Conservation (phyloP, 106 monocot species). For the Dioscorea alata region DNA sequence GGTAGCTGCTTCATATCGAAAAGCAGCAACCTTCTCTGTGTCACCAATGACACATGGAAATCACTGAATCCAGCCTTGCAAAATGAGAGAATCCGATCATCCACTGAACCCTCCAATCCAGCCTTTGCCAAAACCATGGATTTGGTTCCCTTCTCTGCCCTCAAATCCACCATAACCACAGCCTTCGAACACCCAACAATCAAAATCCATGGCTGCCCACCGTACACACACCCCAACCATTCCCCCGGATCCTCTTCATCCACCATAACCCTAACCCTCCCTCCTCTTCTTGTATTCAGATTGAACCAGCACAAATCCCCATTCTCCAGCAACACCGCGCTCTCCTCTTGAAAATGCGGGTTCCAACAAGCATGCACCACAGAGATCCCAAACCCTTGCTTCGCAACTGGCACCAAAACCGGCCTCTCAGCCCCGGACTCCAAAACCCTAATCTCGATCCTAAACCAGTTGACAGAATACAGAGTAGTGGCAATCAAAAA, state of each 20-base stretch:
- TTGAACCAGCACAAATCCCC: slow-evolving; percentile 68
- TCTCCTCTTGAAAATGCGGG: slow-evolving; percentile 47
- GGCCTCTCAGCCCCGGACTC: slow-evolving; percentile 6
- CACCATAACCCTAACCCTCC: slow-evolving; percentile 25
- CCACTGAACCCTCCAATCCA: slow-evolving; percentile 13
- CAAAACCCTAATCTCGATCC: neutral
- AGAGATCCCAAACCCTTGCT: slow-evolving; percentile 39
- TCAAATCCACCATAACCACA: slow-evolving; percentile 41
- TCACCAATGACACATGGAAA: too few relatives aligned
- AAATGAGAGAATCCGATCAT: slow-evolving; percentile 35
- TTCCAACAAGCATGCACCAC: slow-evolving; percentile 71
- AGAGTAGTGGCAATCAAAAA: too few relatives aligned
- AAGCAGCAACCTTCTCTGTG: too few relatives aligned
- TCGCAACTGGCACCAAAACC: slow-evolving; percentile 34
- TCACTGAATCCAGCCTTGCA: slow-evolving; percentile 17
- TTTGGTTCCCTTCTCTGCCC: slow-evolving; percentile 8
- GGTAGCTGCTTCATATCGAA: too few relatives aligned
- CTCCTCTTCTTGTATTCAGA: slow-evolving; percentile 22
- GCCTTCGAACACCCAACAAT: slow-evolving; percentile 24
- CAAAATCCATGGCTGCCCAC: slow-evolving; percentile 52
- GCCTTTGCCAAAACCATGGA: slow-evolving; percentile 27
- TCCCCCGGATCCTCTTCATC: slow-evolving; percentile 10
- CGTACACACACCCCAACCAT: slow-evolving; percentile 72
- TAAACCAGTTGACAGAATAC: too few relatives aligned
- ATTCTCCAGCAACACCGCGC: slow-evolving; percentile 50